These are phyloP conservation scores for Lasiodiplodia sp. DNA, from an alignment of 2,329 filamentous ascomycete genomes.

Conservation along the genomic window DNA sequence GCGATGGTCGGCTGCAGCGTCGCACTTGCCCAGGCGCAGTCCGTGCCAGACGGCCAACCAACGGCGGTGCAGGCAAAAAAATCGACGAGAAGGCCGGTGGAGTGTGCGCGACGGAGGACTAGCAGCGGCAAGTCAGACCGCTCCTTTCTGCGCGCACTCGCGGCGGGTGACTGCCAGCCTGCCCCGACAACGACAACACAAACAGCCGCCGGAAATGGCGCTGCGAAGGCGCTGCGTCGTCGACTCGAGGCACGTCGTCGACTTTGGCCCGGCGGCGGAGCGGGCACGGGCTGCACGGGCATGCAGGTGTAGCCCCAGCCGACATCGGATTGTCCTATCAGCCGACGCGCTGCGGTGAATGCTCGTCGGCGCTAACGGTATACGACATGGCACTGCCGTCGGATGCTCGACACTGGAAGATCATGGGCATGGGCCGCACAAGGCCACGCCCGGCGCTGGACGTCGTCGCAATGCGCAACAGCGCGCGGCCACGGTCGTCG, in stretches of 20 bases:
- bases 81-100: conserved; percentile 5
- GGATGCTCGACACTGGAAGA: conserved; percentile 21
- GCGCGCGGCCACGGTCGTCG: neutral
- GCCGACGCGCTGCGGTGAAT: conserved; percentile 14
- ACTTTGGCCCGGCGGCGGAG: conserved; percentile 13
- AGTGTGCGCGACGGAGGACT: conserved; percentile 8
- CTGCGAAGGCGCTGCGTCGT: neutral
- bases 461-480: too few relatives aligned
- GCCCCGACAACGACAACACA: neutral
- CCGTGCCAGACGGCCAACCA: conserved; percentile 22
- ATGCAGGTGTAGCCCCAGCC: conserved; percentile 25
- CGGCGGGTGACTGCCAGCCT: neutral
- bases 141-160: neutral
- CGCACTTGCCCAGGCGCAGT: conserved; percentile 15
- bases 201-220: conserved; percentile 1
- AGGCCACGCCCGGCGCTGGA: neutral
- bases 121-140: conserved; percentile 13
- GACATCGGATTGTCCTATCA: conserved; percentile 29
- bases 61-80: conserved; percentile 8
- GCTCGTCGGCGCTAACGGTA: conserved; percentile 21
- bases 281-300: conserved; percentile 13
- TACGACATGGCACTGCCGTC: conserved; percentile 23
- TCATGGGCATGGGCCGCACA: conserved; percentile 16
- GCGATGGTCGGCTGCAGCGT: conserved; percentile 18
- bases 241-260: conserved; percentile 9